phyloP scores from a whole-genome alignment of 768 basidiomycete species.

The Phaeolepiota aurea region DNA sequence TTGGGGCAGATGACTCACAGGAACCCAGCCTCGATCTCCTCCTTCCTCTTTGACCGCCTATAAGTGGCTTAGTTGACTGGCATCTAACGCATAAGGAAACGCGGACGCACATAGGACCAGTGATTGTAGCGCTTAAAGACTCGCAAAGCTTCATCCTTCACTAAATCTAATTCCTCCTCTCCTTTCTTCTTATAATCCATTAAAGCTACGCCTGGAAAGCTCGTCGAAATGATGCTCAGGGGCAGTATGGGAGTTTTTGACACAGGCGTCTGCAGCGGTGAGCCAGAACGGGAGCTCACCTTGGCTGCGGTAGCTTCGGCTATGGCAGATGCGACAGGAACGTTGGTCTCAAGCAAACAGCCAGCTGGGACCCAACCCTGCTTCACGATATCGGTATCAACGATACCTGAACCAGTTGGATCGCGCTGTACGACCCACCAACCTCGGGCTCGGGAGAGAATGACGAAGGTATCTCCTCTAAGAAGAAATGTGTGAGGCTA shows the following conservation, averaged over 20 bases:
- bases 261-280: conserved; percentile 27
- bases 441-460: conserved; percentile 87
- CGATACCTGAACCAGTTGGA: conserved; percentile 71
- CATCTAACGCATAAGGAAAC: conserved; percentile 3
- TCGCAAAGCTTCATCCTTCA: conserved; percentile 80
- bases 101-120: conserved; percentile 79
- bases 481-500: conserved; percentile 5
- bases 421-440: conserved; percentile 99
- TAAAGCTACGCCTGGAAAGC: conserved; percentile 91
- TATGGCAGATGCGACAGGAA: conserved; percentile 83
- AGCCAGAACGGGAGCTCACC: conserved; percentile 27
- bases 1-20: conserved; percentile 36
- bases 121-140: conserved; percentile 99
- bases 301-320: conserved; percentile 71
- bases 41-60: conserved; percentile 91
- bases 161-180: conserved; percentile 83
- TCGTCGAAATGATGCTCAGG: conserved; percentile 89
- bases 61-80: conserved; percentile 6
- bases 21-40: conserved; percentile 96
- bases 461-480: conserved; percentile 91
- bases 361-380: conserved; percentile 99
- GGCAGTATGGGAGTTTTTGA: conserved; percentile 81
- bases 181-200: conserved; percentile 97
- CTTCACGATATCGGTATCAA: conserved; percentile 68
- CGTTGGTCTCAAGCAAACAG: conserved; percentile 87